A percentile compares a stretch with the other conserved stretches of the same genome.
phyloP scores from a whole-genome alignment of 768 basidiomycete species.

The Lactarius hatsudake region DNA sequence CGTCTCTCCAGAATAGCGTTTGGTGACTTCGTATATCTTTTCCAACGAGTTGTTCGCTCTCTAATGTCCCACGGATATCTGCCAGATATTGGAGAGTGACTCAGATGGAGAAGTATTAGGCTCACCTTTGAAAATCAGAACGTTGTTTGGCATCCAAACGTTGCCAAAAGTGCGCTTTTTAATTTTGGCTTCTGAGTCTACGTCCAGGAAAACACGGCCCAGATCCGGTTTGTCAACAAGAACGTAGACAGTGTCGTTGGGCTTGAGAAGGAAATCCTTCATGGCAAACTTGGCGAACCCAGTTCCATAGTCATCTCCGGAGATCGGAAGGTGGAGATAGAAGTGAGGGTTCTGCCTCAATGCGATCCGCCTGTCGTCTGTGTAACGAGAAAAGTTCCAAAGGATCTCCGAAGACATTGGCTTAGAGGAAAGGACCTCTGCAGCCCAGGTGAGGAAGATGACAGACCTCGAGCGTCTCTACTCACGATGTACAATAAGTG shows the following conservation, averaged over 20 bases:
- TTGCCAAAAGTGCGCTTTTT: background rate
- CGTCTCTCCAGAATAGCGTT: background rate
- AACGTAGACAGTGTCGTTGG: slow-evolving; percentile 9
- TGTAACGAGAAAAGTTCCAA: slow-evolving; percentile 9
- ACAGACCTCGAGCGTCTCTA: background rate
- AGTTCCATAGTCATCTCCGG: background rate
- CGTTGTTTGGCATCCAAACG: background rate
- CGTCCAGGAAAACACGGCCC: background rate
- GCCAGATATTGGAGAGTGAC: background rate
- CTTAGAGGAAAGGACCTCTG: background rate
- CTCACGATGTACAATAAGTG: slow-evolving; percentile 6
- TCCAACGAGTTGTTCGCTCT: slow-evolving; percentile 3
- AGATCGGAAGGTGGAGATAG: slow-evolving; percentile 1
- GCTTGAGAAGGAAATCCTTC: background rate
- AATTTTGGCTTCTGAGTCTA: too few relatives aligned
- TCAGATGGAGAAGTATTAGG: background rate
- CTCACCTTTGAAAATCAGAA: slow-evolving; percentile 4
- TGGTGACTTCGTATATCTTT: background rate
- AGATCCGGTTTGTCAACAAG: background rate
- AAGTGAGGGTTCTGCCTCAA: slow-evolving; percentile 6
- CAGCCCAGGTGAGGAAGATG: background rate
- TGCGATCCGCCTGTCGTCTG: background rate
- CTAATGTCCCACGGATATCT: background rate
- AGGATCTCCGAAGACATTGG: slow-evolving; percentile 3
- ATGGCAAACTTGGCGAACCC: background rate